These are phyloP conservation scores for Pythium phragmitis DNA, from an alignment of 352 stramenopile species.

Conservation along the genomic window DNA sequence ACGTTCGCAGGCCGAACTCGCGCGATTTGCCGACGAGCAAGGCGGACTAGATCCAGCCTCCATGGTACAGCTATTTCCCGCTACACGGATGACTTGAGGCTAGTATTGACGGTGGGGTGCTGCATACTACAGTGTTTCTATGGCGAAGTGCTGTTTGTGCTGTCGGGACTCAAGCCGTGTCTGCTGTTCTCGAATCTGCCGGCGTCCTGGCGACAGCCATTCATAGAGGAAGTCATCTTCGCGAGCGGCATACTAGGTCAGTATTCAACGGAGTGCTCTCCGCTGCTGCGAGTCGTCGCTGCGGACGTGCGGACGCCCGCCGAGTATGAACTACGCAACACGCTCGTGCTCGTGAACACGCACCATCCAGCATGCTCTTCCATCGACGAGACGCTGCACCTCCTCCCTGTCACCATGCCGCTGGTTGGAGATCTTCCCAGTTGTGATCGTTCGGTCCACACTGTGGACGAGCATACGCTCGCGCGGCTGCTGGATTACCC, in stretches of 20 bases:
- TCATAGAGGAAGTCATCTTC: conserved; percentile 39
- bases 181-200: conserved; percentile 73
- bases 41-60: conserved; percentile 41
- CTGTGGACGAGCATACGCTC: conserved; percentile 40
- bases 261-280: not conserved
- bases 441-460: not conserved
- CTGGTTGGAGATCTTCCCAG: not conserved
- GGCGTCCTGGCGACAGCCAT: conserved; percentile 38
- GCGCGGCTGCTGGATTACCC: conserved; percentile 62
- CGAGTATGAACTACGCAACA: conserved; percentile 17
- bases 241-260: conserved; percentile 36
- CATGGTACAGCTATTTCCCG: conserved; percentile 31
- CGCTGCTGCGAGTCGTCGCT: conserved; percentile 28
- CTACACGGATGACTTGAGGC: too few species aligned
- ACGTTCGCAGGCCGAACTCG: conserved; percentile 19
- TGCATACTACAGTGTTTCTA: conserved; percentile 40
- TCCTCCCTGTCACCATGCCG: conserved; percentile 7
- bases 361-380: conserved; percentile 28
- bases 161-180: conserved; percentile 57
- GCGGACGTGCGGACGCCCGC: conserved; percentile 42
- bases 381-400: conserved; percentile 24
- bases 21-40: conserved; percentile 24
- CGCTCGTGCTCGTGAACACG: conserved; percentile 41
- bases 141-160: conserved; percentile 71
- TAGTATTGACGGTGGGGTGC: not conserved